Conservation (phyloP, 2,329 filamentous ascomycete genomes). For the Fusarium luffae region DNA sequence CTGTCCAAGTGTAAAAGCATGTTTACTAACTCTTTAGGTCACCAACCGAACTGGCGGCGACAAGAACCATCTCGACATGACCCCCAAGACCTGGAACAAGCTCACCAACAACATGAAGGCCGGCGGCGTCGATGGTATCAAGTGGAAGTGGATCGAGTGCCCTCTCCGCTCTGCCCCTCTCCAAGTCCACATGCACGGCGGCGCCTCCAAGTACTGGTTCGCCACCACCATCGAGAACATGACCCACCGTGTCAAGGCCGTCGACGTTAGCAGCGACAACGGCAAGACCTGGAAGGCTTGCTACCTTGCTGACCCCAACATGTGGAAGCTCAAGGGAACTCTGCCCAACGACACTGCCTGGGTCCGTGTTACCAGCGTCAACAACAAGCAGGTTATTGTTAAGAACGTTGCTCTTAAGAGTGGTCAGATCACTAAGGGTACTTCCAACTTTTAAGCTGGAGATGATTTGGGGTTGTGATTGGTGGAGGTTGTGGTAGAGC, state of each 20-base stretch:
- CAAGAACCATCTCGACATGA: conserved; percentile 27
- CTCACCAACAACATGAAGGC: conserved; percentile 16
- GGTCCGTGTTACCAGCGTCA: conserved; percentile 17
- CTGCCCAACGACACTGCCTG: conserved; percentile 14
- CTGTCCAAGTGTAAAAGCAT: too few relatives aligned
- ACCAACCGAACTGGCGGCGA: conserved; percentile 21
- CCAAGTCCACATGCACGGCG: conserved; percentile 21
- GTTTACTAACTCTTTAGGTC: not conserved
- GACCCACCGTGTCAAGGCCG: conserved; percentile 21
- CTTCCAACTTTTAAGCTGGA: not conserved
- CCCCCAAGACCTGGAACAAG: conserved; percentile 15
- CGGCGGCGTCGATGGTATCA: conserved; percentile 16
- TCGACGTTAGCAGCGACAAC: conserved; percentile 17
- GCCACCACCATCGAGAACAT: conserved; percentile 19
- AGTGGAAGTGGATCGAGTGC: conserved; percentile 28
- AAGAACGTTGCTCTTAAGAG: conserved; percentile 21
- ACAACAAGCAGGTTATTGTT: conserved; percentile 22
- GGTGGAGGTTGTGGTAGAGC: not conserved
- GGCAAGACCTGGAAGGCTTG: conserved; percentile 18
- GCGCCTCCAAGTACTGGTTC: conserved; percentile 25
- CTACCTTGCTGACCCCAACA: conserved; percentile 9
- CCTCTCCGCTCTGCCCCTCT: conserved; percentile 7
- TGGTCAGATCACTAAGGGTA: conserved; percentile 14
- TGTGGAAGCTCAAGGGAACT: conserved; percentile 18
- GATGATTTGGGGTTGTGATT: too few relatives aligned